Percentiles rank a stretch among this genome's conserved stretches.
These are phyloP conservation scores for Fusarium avenaceum DNA, from an alignment of 2,329 filamentous ascomycete genomes.

Conservation along the genomic window DNA sequence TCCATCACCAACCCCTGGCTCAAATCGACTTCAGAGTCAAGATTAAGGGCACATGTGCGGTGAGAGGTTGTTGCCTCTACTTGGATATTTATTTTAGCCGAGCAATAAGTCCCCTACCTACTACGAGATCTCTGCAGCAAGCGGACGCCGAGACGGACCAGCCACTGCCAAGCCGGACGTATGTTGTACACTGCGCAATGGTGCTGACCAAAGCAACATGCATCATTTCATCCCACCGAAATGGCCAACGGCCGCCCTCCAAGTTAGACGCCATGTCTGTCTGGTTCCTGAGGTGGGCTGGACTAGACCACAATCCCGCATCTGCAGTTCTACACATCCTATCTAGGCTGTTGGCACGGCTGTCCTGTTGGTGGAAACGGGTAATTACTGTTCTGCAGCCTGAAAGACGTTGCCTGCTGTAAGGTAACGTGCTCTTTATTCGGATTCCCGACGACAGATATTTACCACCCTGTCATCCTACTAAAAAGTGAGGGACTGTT, in stretches of 20 bases:
- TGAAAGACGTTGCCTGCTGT: slow-evolving; percentile 18
- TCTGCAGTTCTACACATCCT: slow-evolving; percentile 7
- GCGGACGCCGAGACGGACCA: slow-evolving; percentile 26
- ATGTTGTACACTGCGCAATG: slow-evolving; percentile 8
- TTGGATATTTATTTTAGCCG: slow-evolving; percentile 33
- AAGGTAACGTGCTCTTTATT: slow-evolving; percentile 9
- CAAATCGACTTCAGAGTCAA: slow-evolving; percentile 4
- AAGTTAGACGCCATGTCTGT: slow-evolving; percentile 9
- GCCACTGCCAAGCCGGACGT: slow-evolving; percentile 32
- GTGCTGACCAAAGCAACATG: slow-evolving; percentile 21
- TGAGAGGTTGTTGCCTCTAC: slow-evolving; percentile 16
- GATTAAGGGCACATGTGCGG: slow-evolving; percentile 14
- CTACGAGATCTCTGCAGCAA: slow-evolving; percentile 4
- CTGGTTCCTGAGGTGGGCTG: slow-evolving; percentile 20
- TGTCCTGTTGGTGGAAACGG: slow-evolving; percentile 6
- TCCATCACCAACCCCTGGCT: slow-evolving; percentile 25
- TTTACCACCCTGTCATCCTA: background rate
- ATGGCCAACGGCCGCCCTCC: slow-evolving; percentile 1
- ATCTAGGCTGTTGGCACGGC: slow-evolving; percentile 5
- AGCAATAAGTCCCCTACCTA: background rate
- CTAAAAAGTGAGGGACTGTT: slow-evolving; percentile 21
- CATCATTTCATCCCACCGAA: background rate
- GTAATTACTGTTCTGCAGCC: background rate
- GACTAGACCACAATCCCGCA: background rate
- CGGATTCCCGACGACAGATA: background rate